Base-by-base conservation (phyloP, 2,329 filamentous ascomycete species). In the Capronia americana region DNA sequence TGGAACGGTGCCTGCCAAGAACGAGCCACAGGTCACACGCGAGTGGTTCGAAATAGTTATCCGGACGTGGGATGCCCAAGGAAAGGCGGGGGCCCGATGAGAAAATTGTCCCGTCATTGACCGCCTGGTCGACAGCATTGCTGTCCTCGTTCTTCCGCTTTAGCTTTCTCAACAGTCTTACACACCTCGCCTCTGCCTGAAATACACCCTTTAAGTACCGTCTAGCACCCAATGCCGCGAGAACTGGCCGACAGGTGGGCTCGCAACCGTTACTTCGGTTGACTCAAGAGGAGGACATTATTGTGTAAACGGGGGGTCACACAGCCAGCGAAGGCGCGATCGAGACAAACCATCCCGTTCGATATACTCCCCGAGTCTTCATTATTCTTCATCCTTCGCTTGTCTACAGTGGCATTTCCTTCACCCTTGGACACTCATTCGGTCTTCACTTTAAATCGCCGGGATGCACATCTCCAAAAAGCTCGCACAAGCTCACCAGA, bases 401-500 rank as follows among this genome's bases (percentile, higher is more conserved):
- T 62, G 20, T 28, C 20, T 34, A 57, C 32, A 53, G 10, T 65
- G 57, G 57, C 56, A 65, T 23, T 44, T 20, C 17, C 53, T n/a
- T 28, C 38, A 14, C 34, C 34, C 41, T 26, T 12, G 6, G n/a
- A 23, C n/a, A 26, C 30, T 59, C 24, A 23, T n/a, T 57, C 30
- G 28, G 34, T 55, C 51, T 30, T 23, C 24, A 26, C 57, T 57
- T 54, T 54, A 60, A 48, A 32, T 24, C 28, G 20, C 70, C 85
- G 89, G 77, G 71, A 98, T 99, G 94, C 95, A 98, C 82, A 94
- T 99, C 85, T 92, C 90, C 73, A 88, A 95, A 74, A 97, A 97
- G 85, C 86, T 99, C 75, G 84, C 87, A 73, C 90, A 94, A 74
- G 89, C 93, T 79, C 88, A 93, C 80, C 86, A 87, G 81, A 88